These are phyloP conservation scores for Termitomyces sp. DNA, from an alignment of 768 basidiomycete genomes.

Conservation along the genomic window DNA sequence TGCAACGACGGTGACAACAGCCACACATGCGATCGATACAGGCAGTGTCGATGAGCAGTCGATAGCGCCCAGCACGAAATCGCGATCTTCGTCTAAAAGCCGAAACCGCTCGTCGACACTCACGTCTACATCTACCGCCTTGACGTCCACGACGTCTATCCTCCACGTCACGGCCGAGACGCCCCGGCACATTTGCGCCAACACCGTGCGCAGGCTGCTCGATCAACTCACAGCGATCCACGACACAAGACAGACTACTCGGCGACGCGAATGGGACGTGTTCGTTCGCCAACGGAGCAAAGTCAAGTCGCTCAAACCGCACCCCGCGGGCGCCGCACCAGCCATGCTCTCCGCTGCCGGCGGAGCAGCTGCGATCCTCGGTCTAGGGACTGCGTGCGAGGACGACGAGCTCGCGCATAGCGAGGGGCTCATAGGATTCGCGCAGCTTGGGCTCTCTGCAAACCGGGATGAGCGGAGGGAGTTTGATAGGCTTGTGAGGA, in stretches of 20 bases:
- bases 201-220: slow-evolving; percentile 69
- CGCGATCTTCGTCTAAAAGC: slow-evolving; percentile 46
- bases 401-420: slow-evolving; percentile 76
- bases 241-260: slow-evolving; percentile 66
- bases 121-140: slow-evolving; percentile 17
- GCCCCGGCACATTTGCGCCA: slow-evolving; percentile 70
- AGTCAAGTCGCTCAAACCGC: slow-evolving; percentile 29
- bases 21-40: background rate
- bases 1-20: slow-evolving; percentile 6
- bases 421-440: slow-evolving; percentile 86
- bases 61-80: slow-evolving; percentile 32
- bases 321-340: slow-evolving; percentile 12
- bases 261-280: slow-evolving; percentile 80
- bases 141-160: slow-evolving; percentile 42
- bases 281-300: slow-evolving; percentile 72
- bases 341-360: slow-evolving; percentile 25
- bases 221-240: slow-evolving; percentile 77
- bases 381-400: slow-evolving; percentile 55
- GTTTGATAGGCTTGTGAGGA: slow-evolving; percentile 75
- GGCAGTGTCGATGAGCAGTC: slow-evolving; percentile 17
- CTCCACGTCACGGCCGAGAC: slow-evolving; percentile 55
- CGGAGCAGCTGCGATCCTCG: slow-evolving; percentile 62
- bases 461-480: slow-evolving; percentile 75
- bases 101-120: slow-evolving; percentile 40
- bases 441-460: slow-evolving; percentile 76